Evolutionary conservation across 2,329 filamentous ascomycete genomes (phyloP).

Genomic region (Ascomycota sp.): DNA sequence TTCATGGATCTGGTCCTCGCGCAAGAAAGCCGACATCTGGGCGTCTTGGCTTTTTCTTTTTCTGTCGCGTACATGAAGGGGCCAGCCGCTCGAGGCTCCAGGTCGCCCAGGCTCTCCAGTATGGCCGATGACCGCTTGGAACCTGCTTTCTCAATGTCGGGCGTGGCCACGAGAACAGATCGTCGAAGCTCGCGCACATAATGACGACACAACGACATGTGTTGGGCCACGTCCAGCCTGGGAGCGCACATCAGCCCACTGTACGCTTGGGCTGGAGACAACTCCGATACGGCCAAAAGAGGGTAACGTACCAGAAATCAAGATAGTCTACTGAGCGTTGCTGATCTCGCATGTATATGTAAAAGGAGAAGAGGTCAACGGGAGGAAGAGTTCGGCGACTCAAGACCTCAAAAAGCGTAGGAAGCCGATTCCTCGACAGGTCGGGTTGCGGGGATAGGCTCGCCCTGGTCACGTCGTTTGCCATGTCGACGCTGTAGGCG

Average conservation of each 20-base stretch:
- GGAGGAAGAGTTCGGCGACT: conserved; percentile 86
- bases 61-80: conserved; percentile 43
- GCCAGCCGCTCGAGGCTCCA: conserved; percentile 35
- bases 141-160: conserved; percentile 61
- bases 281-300: conserved; percentile 1
- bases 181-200: conserved; percentile 90
- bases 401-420: conserved; percentile 87
- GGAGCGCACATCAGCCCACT: too few relatives aligned
- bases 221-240: conserved; percentile 97
- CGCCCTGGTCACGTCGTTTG: conserved; percentile 7
- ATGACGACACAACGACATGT: conserved; percentile 93
- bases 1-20: conserved; percentile 41
- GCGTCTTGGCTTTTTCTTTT: conserved; percentile 63
- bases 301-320: conserved; percentile 94
- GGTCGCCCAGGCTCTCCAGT: conserved; percentile 52
- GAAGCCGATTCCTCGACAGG: conserved; percentile 58
- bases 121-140: conserved; percentile 74
- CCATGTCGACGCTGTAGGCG: conserved; percentile 5
- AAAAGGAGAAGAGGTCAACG: conserved; percentile 95
- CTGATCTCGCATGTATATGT: conserved; percentile 98
- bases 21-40: conserved; percentile 75
- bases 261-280: too few relatives aligned
- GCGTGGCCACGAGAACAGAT: conserved; percentile 82
- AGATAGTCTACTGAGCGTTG: conserved; percentile 95
- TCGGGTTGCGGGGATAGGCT: conserved; percentile 37